Conservation (phyloP, 495 filamentous ascomycete species). For the Niebla homalea region DNA sequence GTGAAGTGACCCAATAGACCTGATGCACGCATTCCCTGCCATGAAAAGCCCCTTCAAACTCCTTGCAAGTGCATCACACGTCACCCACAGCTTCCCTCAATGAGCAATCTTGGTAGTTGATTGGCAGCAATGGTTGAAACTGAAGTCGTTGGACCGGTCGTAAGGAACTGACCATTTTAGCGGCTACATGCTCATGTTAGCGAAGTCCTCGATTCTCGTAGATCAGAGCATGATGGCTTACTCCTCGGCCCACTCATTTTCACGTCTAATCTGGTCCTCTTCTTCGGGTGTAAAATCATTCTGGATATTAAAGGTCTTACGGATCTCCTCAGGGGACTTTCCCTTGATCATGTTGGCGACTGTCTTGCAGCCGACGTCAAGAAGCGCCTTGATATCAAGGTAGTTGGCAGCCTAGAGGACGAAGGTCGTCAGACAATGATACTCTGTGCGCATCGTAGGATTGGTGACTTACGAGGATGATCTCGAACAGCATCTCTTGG, state of each 20-base stretch:
- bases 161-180: slow-evolving; percentile 15
- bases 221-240: slow-evolving; percentile 1
- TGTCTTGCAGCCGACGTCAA: slow-evolving; percentile 56
- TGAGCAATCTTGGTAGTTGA: no score
- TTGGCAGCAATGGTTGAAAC: no score
- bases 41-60: not conserved
- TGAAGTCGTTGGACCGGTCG: no score
- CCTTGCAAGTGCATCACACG: not conserved
- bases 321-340: slow-evolving; percentile 60
- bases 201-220: not conserved
- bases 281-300: slow-evolving; percentile 67
- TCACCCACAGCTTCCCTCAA: not conserved
- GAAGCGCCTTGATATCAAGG: slow-evolving; percentile 55
- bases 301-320: slow-evolving; percentile 63
- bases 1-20: no score
- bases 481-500: slow-evolving; percentile 99
- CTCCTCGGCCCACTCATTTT: slow-evolving; percentile 67
- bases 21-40: no score
- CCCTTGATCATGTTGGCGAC: slow-evolving; percentile 66
- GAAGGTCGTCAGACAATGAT: not conserved
- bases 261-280: slow-evolving; percentile 56
- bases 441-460: not conserved
- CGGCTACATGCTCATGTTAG: slow-evolving; percentile 24
- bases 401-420: slow-evolving; percentile 49
- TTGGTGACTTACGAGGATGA: slow-evolving; percentile 65